Evolutionary conservation across 768 basidiomycete species (phyloP).

Genomic region (Chlorophyllum brunneum): DNA sequence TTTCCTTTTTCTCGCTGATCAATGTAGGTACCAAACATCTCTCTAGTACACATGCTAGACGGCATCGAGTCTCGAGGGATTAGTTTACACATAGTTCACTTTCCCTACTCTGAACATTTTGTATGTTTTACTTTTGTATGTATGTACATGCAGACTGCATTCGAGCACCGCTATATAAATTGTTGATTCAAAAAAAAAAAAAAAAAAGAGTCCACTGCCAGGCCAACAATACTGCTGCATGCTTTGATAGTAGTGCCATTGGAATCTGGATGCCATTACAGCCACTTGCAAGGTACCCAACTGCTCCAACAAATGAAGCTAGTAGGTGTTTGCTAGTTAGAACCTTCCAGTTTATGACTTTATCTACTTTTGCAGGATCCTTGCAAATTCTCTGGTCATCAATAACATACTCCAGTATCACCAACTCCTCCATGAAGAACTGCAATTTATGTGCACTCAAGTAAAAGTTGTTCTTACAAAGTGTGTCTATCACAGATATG

Average conservation of each 20-base stretch:
- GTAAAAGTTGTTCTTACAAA: constrained; percentile 23
- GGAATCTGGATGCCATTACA: constrained; percentile 22
- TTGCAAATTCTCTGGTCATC: constrained; percentile 28
- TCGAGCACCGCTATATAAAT: no score
- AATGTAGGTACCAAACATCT: no score
- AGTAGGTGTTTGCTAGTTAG: constrained; percentile 19
- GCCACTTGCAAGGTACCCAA: constrained; percentile 29
- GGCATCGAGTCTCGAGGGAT: no score
- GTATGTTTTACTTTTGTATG: no score
- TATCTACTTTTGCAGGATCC: constrained; percentile 33
- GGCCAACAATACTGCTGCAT: constrained; percentile 14
- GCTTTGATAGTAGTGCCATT: constrained; percentile 23
- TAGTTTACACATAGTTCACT: no score
- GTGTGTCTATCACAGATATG: constrained; percentile 18
- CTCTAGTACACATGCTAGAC: no score
- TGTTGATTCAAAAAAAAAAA: no score
- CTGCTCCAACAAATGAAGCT: constrained; percentile 30
- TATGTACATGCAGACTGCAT: no score
- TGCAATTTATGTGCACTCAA: constrained; percentile 9
- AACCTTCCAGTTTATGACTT: constrained; percentile 17
- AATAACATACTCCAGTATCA: constrained; percentile 30
- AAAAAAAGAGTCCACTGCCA: constrained; percentile 23
- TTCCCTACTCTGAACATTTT: no score
- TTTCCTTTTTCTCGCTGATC: no score
- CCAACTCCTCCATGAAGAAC: constrained; percentile 18